Conservation (phyloP, 1,284 basidiomycete genomes). For the Naganishia albida region DNA sequence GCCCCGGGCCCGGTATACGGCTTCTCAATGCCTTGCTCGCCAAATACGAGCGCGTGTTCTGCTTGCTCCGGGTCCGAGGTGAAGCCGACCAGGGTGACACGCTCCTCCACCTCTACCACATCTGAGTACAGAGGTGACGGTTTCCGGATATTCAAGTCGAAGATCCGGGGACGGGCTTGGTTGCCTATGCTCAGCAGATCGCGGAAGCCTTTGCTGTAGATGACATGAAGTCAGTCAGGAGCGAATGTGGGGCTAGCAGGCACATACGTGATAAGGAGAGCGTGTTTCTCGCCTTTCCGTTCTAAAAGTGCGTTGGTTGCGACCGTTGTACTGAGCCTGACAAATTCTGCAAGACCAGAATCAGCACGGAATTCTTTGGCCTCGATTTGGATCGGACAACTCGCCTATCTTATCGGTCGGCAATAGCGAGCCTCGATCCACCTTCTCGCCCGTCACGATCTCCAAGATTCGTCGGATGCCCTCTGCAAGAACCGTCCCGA, state of each 20-base stretch:
- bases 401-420: slow-evolving; percentile 75
- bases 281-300: slow-evolving; percentile 87
- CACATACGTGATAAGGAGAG: slow-evolving; percentile 76
- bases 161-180: slow-evolving; percentile 83
- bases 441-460: slow-evolving; percentile 66
- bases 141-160: slow-evolving; percentile 82
- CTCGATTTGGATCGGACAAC: slow-evolving; percentile 25
- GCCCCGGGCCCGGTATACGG: slow-evolving; percentile 73
- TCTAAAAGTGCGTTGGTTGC: slow-evolving; percentile 95
- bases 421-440: slow-evolving; percentile 67
- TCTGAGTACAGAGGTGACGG: slow-evolving; percentile 74
- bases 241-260: slow-evolving; percentile 40
- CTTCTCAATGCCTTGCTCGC: slow-evolving; percentile 60
- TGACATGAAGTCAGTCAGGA: background rate
- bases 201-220: slow-evolving; percentile 34
- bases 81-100: slow-evolving; percentile 90
- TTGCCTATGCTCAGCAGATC: slow-evolving; percentile 90
- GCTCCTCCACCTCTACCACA: slow-evolving; percentile 88
- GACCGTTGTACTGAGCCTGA: slow-evolving; percentile 89
- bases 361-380: slow-evolving; percentile 29
- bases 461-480: slow-evolving; percentile 90
- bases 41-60: slow-evolving; percentile 74
- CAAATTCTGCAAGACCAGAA: slow-evolving; percentile 66
- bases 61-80: slow-evolving; percentile 81
- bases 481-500: slow-evolving; percentile 33